Percentiles rank a stretch among this genome's conserved stretches.
These are phyloP conservation scores for Cryptomeria japonica DNA, from an alignment of 75 land plant genomes.

Conservation along the genomic window DNA sequence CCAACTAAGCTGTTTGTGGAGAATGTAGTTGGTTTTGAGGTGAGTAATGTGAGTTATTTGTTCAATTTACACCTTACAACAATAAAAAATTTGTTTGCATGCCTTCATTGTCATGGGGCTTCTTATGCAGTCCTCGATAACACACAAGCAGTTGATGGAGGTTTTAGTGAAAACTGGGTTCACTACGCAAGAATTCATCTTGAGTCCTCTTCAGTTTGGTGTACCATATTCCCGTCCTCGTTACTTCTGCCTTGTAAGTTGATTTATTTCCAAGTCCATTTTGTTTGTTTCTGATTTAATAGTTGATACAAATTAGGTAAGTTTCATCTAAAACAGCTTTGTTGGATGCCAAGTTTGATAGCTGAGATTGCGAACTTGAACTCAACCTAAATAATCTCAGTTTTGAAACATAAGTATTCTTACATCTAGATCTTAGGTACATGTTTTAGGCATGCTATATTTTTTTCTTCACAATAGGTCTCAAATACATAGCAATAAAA, in stretches of 20 bases:
- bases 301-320: background rate
- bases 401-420: background rate
- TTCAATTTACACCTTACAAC: background rate
- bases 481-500: no score
- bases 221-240: conserved; percentile 97
- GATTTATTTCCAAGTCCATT: background rate
- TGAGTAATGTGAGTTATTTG: conserved; percentile 25
- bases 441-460: background rate
- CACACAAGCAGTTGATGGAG: conserved; percentile 65
- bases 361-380: background rate
- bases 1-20: conserved; percentile 83
- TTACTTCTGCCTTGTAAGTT: conserved; percentile 88
- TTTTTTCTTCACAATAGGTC: background rate
- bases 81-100: background rate
- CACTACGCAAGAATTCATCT: conserved; percentile 75
- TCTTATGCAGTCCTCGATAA: conserved; percentile 76
- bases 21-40: conserved; percentile 99
- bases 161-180: conserved; percentile 56
- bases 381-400: background rate
- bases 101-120: background rate
- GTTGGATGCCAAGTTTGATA: background rate
- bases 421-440: background rate
- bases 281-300: background rate
- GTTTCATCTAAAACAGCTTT: background rate
- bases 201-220: conserved; percentile 88